These are phyloP conservation scores for Phytophthora foliorum DNA, from an alignment of 352 stramenopile genomes.

Conservation along the genomic window DNA sequence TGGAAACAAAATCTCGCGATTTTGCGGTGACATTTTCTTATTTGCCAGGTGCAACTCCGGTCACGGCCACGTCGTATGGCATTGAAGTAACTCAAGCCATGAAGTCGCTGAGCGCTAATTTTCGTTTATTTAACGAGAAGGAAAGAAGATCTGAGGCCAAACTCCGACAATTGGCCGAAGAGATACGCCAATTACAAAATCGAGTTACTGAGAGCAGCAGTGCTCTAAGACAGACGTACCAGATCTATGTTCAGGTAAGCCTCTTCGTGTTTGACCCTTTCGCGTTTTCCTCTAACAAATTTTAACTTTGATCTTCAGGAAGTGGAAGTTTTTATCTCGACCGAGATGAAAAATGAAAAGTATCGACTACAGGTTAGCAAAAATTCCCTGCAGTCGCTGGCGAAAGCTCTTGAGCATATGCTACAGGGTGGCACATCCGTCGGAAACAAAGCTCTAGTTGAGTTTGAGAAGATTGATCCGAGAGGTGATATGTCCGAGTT, in stretches of 20 bases:
- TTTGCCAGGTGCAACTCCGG: constrained; percentile 34
- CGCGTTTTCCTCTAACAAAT: background rate
- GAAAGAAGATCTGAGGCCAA: constrained; percentile 55
- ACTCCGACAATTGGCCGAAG: constrained; percentile 55
- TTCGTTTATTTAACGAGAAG: constrained; percentile 41
- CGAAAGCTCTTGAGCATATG: constrained; percentile 77
- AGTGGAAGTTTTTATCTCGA: constrained; percentile 77
- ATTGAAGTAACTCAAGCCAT: constrained; percentile 45
- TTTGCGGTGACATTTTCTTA: constrained; percentile 43
- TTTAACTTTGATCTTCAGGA: constrained; percentile 48
- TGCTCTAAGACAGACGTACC: constrained; percentile 53
- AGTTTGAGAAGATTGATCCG: constrained; percentile 66
- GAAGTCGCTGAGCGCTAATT: constrained; percentile 38
- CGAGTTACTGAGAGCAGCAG: constrained; percentile 46
- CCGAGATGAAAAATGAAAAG: constrained; percentile 90
- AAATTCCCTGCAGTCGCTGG: constrained; percentile 75
- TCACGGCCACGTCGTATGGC: constrained; percentile 25
- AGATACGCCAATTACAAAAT: constrained; percentile 51
- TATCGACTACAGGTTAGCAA: constrained; percentile 86
- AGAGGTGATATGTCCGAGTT: constrained; percentile 75
- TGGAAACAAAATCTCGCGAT: constrained; percentile 62
- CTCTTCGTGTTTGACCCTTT: background rate
- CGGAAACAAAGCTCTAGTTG: constrained; percentile 45
- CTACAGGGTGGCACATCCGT: constrained; percentile 47
- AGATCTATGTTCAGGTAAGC: constrained; percentile 71